Percentiles rank a stretch among this genome's conserved stretches.
These are phyloP conservation scores for Picea abies DNA, from an alignment of 83 land plant species.

Conservation along the genomic window DNA sequence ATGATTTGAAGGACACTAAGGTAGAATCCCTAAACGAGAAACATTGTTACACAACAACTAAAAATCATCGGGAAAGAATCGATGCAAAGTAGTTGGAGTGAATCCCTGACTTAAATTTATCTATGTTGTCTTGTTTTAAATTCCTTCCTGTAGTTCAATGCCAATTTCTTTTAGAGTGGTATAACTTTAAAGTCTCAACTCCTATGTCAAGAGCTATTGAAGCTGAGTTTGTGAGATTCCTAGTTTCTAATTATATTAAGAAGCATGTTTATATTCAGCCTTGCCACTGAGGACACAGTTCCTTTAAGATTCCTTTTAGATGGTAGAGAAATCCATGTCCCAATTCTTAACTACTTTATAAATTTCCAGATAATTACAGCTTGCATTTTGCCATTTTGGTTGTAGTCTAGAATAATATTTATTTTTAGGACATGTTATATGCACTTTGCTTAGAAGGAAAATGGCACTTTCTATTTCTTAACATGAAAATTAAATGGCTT, in stretches of 20 bases:
- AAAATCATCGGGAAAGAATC: no score
- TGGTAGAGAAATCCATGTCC: no score
- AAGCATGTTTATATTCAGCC: no score
- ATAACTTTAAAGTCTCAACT: background rate
- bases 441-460: constrained; percentile 14
- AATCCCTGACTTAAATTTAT: background rate
- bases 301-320: no score
- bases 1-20: no score
- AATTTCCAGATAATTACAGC: background rate
- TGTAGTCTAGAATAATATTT: background rate
- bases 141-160: background rate
- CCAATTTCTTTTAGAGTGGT: background rate
- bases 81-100: background rate
- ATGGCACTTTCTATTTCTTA: background rate
- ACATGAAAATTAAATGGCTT: constrained; percentile 12
- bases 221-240: background rate
- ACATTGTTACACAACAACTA: no score
- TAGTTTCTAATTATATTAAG: background rate
- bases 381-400: background rate
- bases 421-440: background rate
- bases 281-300: no score
- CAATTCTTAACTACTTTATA: background rate
- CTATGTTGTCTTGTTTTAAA: background rate
- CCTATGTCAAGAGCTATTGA: background rate
- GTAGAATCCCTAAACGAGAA: no score